Evolutionary conservation across 2,329 filamentous ascomycete genomes (phyloP), one percentile per base, ranked within the genome.

Genomic region (Pyrenochaeta sp.): DNA sequence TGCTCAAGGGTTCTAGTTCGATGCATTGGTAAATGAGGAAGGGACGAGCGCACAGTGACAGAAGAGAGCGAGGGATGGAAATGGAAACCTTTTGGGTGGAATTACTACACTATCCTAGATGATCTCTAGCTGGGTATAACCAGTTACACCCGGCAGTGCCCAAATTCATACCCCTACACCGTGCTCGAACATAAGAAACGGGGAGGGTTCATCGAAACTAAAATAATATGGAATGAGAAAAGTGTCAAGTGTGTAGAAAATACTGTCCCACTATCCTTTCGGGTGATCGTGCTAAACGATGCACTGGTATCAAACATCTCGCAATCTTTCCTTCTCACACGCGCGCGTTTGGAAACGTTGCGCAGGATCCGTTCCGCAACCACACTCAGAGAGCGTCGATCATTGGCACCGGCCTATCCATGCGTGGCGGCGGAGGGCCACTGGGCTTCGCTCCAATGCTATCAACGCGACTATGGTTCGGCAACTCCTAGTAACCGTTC

Each of bases 401-500:
- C 48, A 71, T 68, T 5, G 68, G 65, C 43, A 59, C 58, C 22
- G 57, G 62, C 49, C 65, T 61, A 45, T 68, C 67, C 64, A 69
- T 66, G 53, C 67, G 68, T 42, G 65, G 59, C 30, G 61, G 65
- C 32, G 58, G 59, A 48, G 63, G 66, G 19, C 66, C 66, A 30
- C 46, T 55, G 37, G 61, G 59, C 62, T 70, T 72, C 55, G 59
- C 65, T 37, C 71, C 69, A 43, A 59, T 64, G 58, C 71, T 73
- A 52, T 73, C 69, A 53, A 74, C 69, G 52, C 72, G 72, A 66
- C 60, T 69, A 61, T 74, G 70, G 55, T 65, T 66, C 40, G 72
- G 71, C 54, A 67, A 66, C 52, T 72, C 70, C 72, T 93, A 97
- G 85, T 98, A 97, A 80, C 95, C 95, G 82, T 98, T 99, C 93